phyloP scores from a whole-genome alignment of 2,329 filamentous ascomycete genomes.

The Xylariaceae sp. region DNA sequence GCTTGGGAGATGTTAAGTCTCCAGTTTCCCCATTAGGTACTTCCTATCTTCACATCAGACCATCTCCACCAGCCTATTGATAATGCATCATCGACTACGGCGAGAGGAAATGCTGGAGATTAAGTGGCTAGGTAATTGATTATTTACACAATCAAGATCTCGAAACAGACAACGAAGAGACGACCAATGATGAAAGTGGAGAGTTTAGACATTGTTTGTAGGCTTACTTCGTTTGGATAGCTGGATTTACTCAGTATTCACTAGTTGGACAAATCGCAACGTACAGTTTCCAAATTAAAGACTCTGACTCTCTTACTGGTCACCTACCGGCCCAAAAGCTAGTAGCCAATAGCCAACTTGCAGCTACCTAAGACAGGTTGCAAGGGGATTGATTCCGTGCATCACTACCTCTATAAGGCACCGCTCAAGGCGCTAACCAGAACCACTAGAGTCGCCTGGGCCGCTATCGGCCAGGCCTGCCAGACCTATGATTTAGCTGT shows the following conservation, averaged over 20 bases:
- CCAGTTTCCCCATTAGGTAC: conserved; percentile 19
- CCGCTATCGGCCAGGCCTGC: neutral
- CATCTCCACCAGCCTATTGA: conserved; percentile 5
- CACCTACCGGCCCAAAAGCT: conserved; percentile 3
- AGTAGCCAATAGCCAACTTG: conserved; percentile 7
- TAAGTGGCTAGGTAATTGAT: neutral
- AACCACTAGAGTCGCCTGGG: too few species aligned
- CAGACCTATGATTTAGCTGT: neutral
- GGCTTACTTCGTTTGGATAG: too few species aligned
- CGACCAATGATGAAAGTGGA: neutral
- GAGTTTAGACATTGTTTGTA: too few species aligned
- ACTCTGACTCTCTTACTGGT: conserved; percentile 14
- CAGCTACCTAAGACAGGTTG: too few species aligned
- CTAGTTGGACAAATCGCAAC: too few species aligned
- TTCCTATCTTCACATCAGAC: conserved; percentile 18
- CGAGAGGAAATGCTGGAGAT: neutral
- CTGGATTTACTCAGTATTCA: too few species aligned
- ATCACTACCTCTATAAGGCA: too few species aligned
- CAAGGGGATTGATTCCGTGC: conserved; percentile 15
- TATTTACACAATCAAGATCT: neutral
- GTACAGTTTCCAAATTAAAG: too few species aligned
- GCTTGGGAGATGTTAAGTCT: conserved; percentile 4
- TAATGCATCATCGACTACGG: neutral
- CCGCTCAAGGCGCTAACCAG: too few species aligned
- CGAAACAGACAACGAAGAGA: conserved; percentile 2